Evolutionary conservation across 1,284 basidiomycete genomes (phyloP).

Genomic region (Leccinum subrobustum): DNA sequence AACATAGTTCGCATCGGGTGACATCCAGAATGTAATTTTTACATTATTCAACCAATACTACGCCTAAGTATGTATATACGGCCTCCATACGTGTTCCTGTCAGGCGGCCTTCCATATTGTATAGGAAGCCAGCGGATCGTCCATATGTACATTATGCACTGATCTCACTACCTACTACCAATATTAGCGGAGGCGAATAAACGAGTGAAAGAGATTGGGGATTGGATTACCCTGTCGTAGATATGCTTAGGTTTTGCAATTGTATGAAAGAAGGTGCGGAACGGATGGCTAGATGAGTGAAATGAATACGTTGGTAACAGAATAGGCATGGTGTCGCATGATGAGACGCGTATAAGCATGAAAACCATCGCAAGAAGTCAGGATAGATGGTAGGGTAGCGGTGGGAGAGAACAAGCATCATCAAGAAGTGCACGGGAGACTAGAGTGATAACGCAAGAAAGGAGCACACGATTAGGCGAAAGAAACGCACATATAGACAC

Average conservation of each 20-base stretch:
- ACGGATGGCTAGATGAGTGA: slow-evolving; percentile 10
- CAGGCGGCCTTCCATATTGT: not conserved
- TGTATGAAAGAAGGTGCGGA: not conserved
- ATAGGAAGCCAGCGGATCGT: not conserved
- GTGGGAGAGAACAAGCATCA: slow-evolving; percentile 5
- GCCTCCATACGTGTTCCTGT: not conserved
- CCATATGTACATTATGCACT: not conserved
- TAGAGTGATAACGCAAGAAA: slow-evolving; percentile 15
- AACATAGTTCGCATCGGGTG: not conserved
- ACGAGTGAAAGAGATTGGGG: slow-evolving; percentile 8
- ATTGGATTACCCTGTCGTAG: slow-evolving; percentile 14
- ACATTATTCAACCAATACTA: not conserved
- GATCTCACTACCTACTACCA: not conserved
- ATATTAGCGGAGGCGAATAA: slow-evolving; percentile 1
- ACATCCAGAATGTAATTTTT: not conserved
- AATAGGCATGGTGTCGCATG: slow-evolving; percentile 14
- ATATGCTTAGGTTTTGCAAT: slow-evolving; percentile 6
- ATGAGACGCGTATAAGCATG: not conserved
- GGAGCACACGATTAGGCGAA: not conserved
- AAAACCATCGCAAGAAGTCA: slow-evolving; percentile 8
- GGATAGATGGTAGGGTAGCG: not conserved
- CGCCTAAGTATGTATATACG: not conserved
- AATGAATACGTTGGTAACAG: slow-evolving; percentile 1
- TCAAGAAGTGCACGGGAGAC: slow-evolving; percentile 4
- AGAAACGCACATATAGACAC: not conserved